Percentiles rank a stretch among this genome's conserved stretches.
Evolutionary conservation across 1,284 basidiomycete species (phyloP).

Genomic region (Anthracocystis walkeri): DNA sequence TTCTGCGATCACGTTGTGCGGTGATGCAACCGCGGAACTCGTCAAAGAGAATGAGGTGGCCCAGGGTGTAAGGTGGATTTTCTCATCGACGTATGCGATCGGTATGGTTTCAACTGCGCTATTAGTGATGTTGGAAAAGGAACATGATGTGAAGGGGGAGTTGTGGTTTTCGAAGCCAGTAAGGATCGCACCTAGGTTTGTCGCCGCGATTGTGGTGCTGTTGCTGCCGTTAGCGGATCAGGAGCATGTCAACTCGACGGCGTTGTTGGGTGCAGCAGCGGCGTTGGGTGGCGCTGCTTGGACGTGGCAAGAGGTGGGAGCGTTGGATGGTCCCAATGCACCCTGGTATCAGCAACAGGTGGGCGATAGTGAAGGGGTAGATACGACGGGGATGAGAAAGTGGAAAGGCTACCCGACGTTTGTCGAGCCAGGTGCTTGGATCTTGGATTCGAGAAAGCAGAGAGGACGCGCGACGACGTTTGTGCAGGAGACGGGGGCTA

Average conservation of each 20-base stretch:
- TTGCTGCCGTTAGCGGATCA: conserved; percentile 56
- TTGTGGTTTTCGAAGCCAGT: conserved; percentile 47
- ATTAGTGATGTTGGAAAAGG: conserved; percentile 54
- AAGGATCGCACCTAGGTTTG: conserved; percentile 47
- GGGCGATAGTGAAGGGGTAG: neutral
- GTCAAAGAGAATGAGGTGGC: conserved; percentile 50
- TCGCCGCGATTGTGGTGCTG: conserved; percentile 45
- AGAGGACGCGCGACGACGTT: conserved; percentile 40
- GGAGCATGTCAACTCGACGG: conserved; percentile 29
- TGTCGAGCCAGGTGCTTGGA: conserved; percentile 52
- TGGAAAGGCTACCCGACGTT: conserved; percentile 54
- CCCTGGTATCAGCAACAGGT: conserved; percentile 33
- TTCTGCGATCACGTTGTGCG: conserved; percentile 56
- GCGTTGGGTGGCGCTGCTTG: conserved; percentile 28
- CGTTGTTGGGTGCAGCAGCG: conserved; percentile 49
- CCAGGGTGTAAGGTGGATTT: conserved; percentile 54
- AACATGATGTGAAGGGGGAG: conserved; percentile 51
- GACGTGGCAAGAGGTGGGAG: conserved; percentile 54
- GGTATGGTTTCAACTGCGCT: conserved; percentile 48
- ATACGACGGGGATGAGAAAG: conserved; percentile 6
- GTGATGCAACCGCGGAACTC: conserved; percentile 56
- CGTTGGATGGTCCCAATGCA: conserved; percentile 60
- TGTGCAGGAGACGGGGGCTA: conserved; percentile 15
- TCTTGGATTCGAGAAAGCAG: conserved; percentile 43
- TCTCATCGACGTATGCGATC: conserved; percentile 50